Evolutionary conservation across 2,329 filamentous ascomycete genomes (phyloP).

Genomic region (Pyricularia sp.): DNA sequence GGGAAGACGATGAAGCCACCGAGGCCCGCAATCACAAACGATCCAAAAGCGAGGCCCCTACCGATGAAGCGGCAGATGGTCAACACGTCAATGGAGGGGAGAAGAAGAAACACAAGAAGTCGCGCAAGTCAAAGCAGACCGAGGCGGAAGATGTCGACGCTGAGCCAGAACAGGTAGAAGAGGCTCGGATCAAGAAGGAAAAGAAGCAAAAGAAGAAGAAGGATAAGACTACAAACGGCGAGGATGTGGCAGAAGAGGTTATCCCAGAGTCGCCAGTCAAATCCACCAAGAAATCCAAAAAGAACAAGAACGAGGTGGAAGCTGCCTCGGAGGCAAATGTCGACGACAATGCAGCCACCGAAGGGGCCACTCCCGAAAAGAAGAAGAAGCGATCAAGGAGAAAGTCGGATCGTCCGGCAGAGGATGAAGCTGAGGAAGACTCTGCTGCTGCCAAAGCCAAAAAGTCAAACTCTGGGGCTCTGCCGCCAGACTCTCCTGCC

Average conservation of each 20-base stretch:
- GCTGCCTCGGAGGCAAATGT: background rate
- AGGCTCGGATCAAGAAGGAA: constrained; percentile 29
- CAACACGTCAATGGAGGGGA: background rate
- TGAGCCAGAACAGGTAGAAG: constrained; percentile 1
- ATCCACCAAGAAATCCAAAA: constrained; percentile 21
- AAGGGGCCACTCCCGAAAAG: constrained; percentile 21
- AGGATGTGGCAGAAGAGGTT: constrained; percentile 19
- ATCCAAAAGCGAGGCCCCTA: constrained; percentile 5
- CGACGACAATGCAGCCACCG: constrained; percentile 13
- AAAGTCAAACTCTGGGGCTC: constrained; percentile 8
- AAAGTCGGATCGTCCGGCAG: constrained; percentile 12
- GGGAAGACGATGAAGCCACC: constrained; percentile 7
- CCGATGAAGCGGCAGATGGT: background rate
- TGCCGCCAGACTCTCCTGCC: constrained; percentile 5
- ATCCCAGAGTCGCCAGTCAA: background rate
- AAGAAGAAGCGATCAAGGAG: constrained; percentile 22
- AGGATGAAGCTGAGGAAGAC: constrained; percentile 13
- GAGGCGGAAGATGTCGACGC: background rate
- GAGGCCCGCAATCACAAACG: constrained; percentile 6
- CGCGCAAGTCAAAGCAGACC: background rate
- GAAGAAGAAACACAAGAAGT: constrained; percentile 17
- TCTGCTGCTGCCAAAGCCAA: constrained; percentile 14
- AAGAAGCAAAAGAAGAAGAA: constrained; percentile 22
- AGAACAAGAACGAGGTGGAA: constrained; percentile 5
- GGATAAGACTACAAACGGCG: constrained; percentile 30